A percentile compares a stretch with the other conserved stretches of the same genome.
Conservation (phyloP, 2,329 filamentous ascomycete species). For the Botrytis porri region DNA sequence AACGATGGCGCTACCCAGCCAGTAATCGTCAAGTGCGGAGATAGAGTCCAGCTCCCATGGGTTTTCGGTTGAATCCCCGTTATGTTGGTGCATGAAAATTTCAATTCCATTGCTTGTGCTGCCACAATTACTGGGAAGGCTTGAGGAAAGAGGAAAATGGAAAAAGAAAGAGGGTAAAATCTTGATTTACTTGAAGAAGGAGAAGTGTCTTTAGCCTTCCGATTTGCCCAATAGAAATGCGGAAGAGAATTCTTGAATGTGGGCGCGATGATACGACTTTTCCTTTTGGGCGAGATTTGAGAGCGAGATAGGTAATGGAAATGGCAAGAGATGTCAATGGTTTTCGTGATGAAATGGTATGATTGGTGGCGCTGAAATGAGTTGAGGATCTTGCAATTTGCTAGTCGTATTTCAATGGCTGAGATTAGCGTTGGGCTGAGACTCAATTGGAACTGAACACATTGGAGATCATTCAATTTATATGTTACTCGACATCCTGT, state of each 20-base stretch:
- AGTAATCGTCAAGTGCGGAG: constrained; percentile 8
- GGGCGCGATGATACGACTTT: not conserved
- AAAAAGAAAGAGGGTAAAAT: not conserved
- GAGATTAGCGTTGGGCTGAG: constrained; percentile 1
- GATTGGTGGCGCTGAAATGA: constrained; percentile 7
- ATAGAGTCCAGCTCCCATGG: constrained; percentile 1
- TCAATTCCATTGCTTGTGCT: not conserved
- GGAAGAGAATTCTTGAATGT: not conserved
- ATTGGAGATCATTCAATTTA: not conserved
- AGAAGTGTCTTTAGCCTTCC: not conserved
- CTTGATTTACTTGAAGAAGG: not conserved
- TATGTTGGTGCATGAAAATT: constrained; percentile 2
- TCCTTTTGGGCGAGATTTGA: not conserved
- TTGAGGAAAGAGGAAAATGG: not conserved
- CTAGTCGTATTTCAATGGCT: not conserved
- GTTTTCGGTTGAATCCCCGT: constrained; percentile 6
- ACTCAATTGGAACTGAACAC: constrained; percentile 2
- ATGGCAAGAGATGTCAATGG: not conserved
- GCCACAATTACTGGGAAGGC: not conserved
- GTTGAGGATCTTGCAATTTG: not conserved
- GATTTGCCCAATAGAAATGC: not conserved
- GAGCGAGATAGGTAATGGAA: constrained; percentile 5
- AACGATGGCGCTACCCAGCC: not conserved
- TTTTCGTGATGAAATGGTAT: constrained; percentile 11
- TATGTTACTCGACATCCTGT: constrained; percentile 1